phyloP scores from a whole-genome alignment of 1,284 basidiomycete species.

The Naganishia cerealis region DNA sequence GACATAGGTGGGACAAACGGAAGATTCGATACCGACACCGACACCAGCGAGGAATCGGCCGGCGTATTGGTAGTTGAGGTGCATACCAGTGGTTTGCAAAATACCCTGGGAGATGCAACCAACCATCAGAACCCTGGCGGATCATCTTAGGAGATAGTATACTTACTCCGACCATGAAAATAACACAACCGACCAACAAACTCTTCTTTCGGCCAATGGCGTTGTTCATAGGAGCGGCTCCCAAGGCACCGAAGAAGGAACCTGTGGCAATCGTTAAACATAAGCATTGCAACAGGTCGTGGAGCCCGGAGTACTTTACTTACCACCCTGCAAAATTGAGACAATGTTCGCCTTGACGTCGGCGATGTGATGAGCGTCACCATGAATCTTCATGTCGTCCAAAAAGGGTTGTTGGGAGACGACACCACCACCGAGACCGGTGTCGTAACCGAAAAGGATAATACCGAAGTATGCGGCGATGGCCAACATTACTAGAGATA shows the following conservation, averaged over 20 bases:
- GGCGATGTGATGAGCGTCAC: constrained; percentile 37
- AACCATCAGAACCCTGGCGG: neutral
- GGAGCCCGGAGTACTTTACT: neutral
- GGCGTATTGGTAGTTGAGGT: constrained; percentile 56
- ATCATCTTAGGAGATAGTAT: neutral
- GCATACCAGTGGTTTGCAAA: constrained; percentile 57
- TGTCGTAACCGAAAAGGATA: constrained; percentile 39
- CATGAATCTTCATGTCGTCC: constrained; percentile 62
- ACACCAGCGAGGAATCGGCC: constrained; percentile 53
- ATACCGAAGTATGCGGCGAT: constrained; percentile 33
- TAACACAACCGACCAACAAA: constrained; percentile 61
- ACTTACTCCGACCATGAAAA: constrained; percentile 56
- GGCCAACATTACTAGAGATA: constrained; percentile 20
- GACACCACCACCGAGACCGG: constrained; percentile 65
- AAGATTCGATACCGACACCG: constrained; percentile 33
- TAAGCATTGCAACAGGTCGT: neutral
- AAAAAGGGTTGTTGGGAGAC: constrained; percentile 66
- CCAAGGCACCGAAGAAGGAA: constrained; percentile 71
- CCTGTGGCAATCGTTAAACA: neutral
- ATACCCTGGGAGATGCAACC: constrained; percentile 36
- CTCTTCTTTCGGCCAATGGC: constrained; percentile 53
- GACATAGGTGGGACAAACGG: constrained; percentile 49
- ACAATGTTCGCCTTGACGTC: constrained; percentile 60
- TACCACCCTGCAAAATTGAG: constrained; percentile 69
- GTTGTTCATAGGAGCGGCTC: constrained; percentile 56